Evolutionary conservation across 306 rosid genomes (phyloP).

Genomic region (Dryas octopetala): DNA sequence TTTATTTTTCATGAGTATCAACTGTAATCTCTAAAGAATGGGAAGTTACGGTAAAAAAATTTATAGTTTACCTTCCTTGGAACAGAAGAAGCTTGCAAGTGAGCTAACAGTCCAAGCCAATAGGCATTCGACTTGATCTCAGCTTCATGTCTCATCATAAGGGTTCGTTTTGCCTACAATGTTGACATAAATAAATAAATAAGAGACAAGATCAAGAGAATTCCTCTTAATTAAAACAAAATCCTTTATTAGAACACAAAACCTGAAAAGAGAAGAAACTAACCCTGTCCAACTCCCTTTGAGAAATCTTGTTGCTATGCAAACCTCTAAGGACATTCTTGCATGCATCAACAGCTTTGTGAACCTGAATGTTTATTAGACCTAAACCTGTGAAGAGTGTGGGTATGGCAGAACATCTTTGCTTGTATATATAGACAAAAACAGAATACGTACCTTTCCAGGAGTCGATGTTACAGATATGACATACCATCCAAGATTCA

Average conservation of each 20-base stretch:
- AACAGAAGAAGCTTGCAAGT: slow-evolving; percentile 91
- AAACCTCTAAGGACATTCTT: slow-evolving; percentile 92
- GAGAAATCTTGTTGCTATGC: slow-evolving; percentile 85
- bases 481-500: slow-evolving; percentile 95
- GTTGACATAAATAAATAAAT: slow-evolving; percentile 20
- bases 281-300: slow-evolving; percentile 97
- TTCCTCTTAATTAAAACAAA: background rate
- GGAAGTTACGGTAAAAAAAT: slow-evolving; percentile 19
- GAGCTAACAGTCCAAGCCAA: slow-evolving; percentile 96
- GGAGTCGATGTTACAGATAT: slow-evolving; percentile 97
- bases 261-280: slow-evolving; percentile 20
- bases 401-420: slow-evolving; percentile 16
- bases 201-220: background rate
- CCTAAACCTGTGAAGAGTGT: slow-evolving; percentile 25
- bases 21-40: slow-evolving; percentile 17
- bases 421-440: slow-evolving; percentile 13
- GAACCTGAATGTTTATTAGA: slow-evolving; percentile 57
- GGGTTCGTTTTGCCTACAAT: slow-evolving; percentile 82
- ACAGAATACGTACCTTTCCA: slow-evolving; percentile 64
- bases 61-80: slow-evolving; percentile 82
- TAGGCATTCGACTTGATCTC: slow-evolving; percentile 94
- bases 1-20: background rate
- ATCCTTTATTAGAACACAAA: background rate
- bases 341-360: slow-evolving; percentile 98
- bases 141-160: slow-evolving; percentile 97